Conservation (phyloP, 768 basidiomycete genomes). For the Psilocybe cubensis region DNA sequence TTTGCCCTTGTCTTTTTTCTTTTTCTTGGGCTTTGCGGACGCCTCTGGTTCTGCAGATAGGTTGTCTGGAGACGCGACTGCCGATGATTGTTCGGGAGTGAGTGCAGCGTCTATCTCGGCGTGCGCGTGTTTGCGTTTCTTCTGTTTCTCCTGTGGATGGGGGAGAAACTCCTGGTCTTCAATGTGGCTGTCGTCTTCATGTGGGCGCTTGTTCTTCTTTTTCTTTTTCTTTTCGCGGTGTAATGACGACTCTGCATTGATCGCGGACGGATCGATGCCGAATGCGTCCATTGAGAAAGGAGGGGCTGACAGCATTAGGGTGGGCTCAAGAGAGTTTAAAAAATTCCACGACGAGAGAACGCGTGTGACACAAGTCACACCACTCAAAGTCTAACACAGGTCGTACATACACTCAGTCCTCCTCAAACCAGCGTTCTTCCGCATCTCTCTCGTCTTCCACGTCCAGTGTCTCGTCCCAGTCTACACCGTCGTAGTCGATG, state of each 20-base stretch:
- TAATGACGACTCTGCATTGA: conserved; percentile 13
- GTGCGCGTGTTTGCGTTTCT: conserved; percentile 33
- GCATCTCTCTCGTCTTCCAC: conserved; percentile 58
- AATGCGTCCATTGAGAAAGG: conserved; percentile 22
- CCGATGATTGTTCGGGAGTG: background rate
- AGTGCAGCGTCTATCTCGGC: conserved; percentile 20
- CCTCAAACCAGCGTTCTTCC: conserved; percentile 78
- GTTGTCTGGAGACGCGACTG: background rate
- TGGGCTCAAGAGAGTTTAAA: conserved; percentile 34
- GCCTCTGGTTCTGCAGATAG: background rate
- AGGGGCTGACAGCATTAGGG: conserved; percentile 46
- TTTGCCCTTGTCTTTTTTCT: conserved; percentile 37
- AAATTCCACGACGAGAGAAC: conserved; percentile 9
- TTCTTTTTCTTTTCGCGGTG: conserved; percentile 31
- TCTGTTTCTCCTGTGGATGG: conserved; percentile 31
- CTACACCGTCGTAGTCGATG: conserved; percentile 70
- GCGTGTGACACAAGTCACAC: conserved; percentile 18
- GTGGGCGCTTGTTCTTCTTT: conserved; percentile 41
- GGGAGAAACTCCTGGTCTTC: conserved; percentile 17
- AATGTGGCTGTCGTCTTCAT: conserved; percentile 27
- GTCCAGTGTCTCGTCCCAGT: conserved; percentile 78
- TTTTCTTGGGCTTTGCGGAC: conserved; percentile 22
- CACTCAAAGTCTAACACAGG: background rate
- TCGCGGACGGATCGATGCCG: conserved; percentile 16
- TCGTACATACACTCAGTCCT: conserved; percentile 38